Percentiles rank a stretch among this genome's conserved stretches.
Evolutionary conservation across 1,284 basidiomycete genomes (phyloP).

Genomic region (Malassezia equina): DNA sequence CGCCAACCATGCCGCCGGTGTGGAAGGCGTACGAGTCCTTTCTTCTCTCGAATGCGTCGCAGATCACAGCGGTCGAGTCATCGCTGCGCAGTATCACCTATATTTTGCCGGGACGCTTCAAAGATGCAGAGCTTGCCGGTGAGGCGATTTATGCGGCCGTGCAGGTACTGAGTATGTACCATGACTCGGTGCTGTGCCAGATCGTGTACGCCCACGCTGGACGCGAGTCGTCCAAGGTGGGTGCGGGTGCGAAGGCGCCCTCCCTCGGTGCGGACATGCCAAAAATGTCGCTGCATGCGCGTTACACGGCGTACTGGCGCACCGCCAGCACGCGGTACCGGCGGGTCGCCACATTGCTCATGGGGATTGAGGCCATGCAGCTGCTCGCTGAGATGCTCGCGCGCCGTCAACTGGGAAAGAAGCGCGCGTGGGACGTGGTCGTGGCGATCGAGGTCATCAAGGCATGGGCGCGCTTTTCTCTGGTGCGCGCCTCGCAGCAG

Average conservation of each 20-base stretch:
- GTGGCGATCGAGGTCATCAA: constrained; percentile 49
- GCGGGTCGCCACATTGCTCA: constrained; percentile 36
- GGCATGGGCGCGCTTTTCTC: constrained; percentile 41
- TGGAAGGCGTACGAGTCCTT: constrained; percentile 40
- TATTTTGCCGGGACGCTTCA: constrained; percentile 88
- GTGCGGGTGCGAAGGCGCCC: background rate
- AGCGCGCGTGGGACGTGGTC: constrained; percentile 48
- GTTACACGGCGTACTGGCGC: constrained; percentile 48
- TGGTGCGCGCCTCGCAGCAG: constrained; percentile 44
- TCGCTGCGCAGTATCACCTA: constrained; percentile 79
- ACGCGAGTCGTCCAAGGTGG: background rate
- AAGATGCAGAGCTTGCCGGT: constrained; percentile 70
- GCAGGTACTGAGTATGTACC: constrained; percentile 50
- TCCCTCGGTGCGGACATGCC: constrained; percentile 14
- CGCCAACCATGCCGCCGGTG: constrained; percentile 27
- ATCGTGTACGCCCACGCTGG: constrained; percentile 25
- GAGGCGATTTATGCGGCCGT: constrained; percentile 47
- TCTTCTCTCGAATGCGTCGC: constrained; percentile 40
- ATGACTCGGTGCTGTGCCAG: constrained; percentile 49
- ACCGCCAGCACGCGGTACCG: constrained; percentile 40
- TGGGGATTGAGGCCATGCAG: constrained; percentile 45
- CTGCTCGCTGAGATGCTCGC: constrained; percentile 49
- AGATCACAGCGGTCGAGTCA: constrained; percentile 70
- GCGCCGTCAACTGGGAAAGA: constrained; percentile 34
- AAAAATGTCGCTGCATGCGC: constrained; percentile 48